A percentile compares a stretch with the other conserved stretches of the same genome.
phyloP scores from a whole-genome alignment of 352 stramenopile species.

The Globisporangium carolinianum region DNA sequence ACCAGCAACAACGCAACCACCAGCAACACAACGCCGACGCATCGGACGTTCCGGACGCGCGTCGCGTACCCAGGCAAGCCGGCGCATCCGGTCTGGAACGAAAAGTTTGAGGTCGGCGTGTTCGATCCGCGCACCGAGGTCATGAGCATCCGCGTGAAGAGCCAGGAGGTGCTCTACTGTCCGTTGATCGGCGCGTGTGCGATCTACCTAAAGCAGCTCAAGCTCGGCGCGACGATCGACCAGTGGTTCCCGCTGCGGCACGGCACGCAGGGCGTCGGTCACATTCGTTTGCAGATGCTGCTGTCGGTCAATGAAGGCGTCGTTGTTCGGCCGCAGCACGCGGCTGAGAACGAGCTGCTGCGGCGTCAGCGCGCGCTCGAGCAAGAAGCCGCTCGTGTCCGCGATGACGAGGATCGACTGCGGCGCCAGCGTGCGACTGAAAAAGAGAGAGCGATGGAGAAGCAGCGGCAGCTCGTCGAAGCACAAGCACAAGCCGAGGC shows the following conservation, averaged over 20 bases:
- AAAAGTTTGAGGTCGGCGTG: constrained; percentile 65
- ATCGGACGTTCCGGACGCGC: constrained; percentile 58
- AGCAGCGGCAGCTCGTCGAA: constrained; percentile 3
- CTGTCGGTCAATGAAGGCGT: constrained; percentile 17
- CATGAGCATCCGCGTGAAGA: constrained; percentile 70
- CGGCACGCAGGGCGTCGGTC: constrained; percentile 24
- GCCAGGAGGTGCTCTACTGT: constrained; percentile 55
- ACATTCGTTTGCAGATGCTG: constrained; percentile 54
- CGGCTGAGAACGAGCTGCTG: constrained; percentile 3
- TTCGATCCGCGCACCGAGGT: constrained; percentile 38
- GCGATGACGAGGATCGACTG: constrained; percentile 4
- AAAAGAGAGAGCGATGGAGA: constrained; percentile 5
- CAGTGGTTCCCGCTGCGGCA: constrained; percentile 57
- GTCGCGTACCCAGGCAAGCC: constrained; percentile 24
- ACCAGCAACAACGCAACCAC: constrained; percentile 6
- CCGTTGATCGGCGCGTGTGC: constrained; percentile 51
- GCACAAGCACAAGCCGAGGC: constrained; percentile 1
- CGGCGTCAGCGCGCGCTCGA: background rate
- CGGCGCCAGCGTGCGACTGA: constrained; percentile 2
- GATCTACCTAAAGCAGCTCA: constrained; percentile 46
- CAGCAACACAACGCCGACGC: constrained; percentile 13
- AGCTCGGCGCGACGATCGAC: constrained; percentile 33
- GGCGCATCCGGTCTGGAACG: constrained; percentile 56
- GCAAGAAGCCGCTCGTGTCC: constrained; percentile 2
- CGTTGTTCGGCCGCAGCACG: constrained; percentile 8